phyloP scores from a whole-genome alignment of 192 early-diverging fungal genomes.

The Allomyces macrogynus region DNA sequence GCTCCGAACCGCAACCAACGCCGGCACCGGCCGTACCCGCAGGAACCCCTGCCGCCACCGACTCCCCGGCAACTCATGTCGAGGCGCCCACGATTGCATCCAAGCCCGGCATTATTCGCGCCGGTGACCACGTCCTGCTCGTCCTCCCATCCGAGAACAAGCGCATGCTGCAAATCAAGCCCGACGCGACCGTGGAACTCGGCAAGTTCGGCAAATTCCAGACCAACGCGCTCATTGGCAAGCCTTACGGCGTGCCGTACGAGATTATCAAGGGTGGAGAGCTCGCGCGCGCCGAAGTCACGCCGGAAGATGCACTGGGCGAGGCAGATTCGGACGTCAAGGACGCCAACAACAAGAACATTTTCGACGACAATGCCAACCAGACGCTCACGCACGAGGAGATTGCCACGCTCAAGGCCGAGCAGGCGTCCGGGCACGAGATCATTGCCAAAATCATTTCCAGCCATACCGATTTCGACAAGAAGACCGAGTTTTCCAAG shows the following conservation, averaged over 20 bases:
- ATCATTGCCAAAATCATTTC: slow-evolving; percentile 63
- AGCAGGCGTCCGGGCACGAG: slow-evolving; percentile 27
- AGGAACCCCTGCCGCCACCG: too few species aligned
- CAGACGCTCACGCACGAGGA: slow-evolving; percentile 66
- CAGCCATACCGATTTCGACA: slow-evolving; percentile 65
- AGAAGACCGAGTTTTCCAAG: slow-evolving; percentile 89
- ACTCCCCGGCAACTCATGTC: too few species aligned
- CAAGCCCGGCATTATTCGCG: too few species aligned
- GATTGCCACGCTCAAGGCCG: slow-evolving; percentile 60
- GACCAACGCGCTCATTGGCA: slow-evolving; percentile 57
- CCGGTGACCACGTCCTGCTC: too few species aligned
- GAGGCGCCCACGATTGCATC: too few species aligned
- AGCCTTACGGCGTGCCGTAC: slow-evolving; percentile 58
- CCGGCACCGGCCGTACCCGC: too few species aligned
- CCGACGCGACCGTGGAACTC: slow-evolving; percentile 24
- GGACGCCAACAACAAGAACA: slow-evolving; percentile 59
- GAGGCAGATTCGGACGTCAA: slow-evolving; percentile 31
- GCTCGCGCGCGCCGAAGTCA: slow-evolving; percentile 13
- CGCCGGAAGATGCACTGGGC: slow-evolving; percentile 16
- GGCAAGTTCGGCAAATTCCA: slow-evolving; percentile 86
- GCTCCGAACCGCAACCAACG: too few species aligned
- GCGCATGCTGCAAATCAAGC: too few species aligned
- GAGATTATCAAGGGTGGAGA: slow-evolving; percentile 52
- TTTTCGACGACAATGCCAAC: slow-evolving; percentile 44
- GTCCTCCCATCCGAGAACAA: too few species aligned